Percentiles rank a stretch among this genome's conserved stretches.
Conservation (phyloP, 306 rosid species). For the Rosa chinensis region DNA sequence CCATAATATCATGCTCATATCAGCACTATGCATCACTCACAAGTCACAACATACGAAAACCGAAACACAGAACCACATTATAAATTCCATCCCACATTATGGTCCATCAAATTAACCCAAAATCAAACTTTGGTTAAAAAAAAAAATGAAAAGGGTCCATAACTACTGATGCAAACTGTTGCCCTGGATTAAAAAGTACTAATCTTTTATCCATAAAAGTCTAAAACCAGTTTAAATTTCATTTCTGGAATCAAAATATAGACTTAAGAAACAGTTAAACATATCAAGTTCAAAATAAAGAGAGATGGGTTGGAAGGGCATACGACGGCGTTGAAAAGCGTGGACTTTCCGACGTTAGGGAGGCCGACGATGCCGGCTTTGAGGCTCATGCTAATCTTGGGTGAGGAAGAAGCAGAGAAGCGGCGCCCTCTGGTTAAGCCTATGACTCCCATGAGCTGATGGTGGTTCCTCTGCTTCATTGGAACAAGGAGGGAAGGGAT, state of each 20-base stretch:
- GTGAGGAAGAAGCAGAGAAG: conserved; percentile 58
- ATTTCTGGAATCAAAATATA: background rate
- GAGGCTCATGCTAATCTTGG: conserved; percentile 89
- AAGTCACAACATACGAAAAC: background rate
- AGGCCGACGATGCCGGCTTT: conserved; percentile 96
- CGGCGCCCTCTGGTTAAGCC: conserved; percentile 40
- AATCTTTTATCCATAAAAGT: background rate
- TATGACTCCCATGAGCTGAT: conserved; percentile 32
- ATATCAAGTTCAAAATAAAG: conserved; percentile 4
- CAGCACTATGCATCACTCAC: background rate
- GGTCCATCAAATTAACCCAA: background rate
- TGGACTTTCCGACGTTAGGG: conserved; percentile 95
- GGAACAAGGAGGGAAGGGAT: conserved; percentile 47
- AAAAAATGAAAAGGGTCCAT: background rate
- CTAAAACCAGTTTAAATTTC: background rate
- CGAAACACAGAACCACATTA: background rate
- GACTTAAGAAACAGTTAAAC: background rate
- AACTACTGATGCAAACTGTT: background rate
- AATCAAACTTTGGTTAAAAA: background rate
- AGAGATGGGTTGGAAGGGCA: conserved; percentile 18
- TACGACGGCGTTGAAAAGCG: conserved; percentile 96
- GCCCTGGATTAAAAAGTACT: background rate
- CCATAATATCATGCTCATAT: conserved; percentile 18
- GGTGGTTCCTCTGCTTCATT: conserved; percentile 49
- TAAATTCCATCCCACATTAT: conserved; percentile 3